Evolutionary conservation across 1,284 basidiomycete species (phyloP), one percentile per base, ranked within the genome.

Genomic region (Polyporus tsugae): DNA sequence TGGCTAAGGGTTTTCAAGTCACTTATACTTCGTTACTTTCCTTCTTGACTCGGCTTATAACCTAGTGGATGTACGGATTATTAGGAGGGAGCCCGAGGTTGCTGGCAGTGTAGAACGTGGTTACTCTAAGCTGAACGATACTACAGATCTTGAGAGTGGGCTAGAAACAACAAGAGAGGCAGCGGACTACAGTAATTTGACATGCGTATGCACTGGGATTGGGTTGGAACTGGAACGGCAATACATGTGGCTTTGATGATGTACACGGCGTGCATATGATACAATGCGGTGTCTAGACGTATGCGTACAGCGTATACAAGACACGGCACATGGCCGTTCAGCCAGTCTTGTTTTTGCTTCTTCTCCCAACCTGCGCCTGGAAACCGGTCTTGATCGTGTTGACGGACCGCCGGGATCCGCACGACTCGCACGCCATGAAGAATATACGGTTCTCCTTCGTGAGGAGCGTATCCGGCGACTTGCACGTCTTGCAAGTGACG

Each of bases 401-500:
- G 76, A 99, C 97, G 72, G 95, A 97, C 63, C 97, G 90, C 76
- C 94, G 87, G 72, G 93, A 96, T 9, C 96, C 96, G 79, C 96
- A 98, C 33, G 94, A 92, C 83, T 98, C 95, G 85, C 97, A 99
- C 0, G 95, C 91, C 88, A 99, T 96, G 87, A 99, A 99, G 87
- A 97, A 99, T 79, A 99, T 95, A 83, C 97, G 95, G 83, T 99
- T 98, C 84, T 99, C 96, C 83, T 99, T 99, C 60, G 93, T 93
- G 60, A 99, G 89, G 25, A 97, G 88, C 6, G 97, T 99, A 80
- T 99, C 97, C 63, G 96, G 95, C 4, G 97, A 98, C 85, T 98
- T 99, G 89, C 97, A 99, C 49, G 97, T 99, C 84, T 98, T 98
- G 90, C 97, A 99, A 53, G 96, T 98, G 68, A 99, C 98, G 83